These are phyloP conservation scores for Fragaria iinumae DNA, from an alignment of 306 rosid genomes.

Conservation along the genomic window DNA sequence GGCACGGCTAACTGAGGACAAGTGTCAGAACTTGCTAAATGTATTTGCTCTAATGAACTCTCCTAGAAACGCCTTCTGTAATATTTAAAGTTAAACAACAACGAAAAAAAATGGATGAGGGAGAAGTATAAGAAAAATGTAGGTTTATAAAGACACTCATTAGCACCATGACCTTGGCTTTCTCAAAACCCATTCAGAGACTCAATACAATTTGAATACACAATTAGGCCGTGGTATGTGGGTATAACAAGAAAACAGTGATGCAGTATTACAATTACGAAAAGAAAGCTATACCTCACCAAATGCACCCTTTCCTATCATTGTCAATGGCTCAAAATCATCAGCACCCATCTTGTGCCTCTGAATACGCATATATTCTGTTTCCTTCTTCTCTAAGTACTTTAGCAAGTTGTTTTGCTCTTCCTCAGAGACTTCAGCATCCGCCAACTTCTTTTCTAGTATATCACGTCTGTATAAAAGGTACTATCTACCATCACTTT, in stretches of 20 bases:
- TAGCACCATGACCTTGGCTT: background rate
- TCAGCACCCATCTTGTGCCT: conserved; percentile 99
- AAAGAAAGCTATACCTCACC: conserved; percentile 69
- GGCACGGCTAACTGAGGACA: background rate
- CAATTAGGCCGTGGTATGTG: background rate
- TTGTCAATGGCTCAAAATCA: conserved; percentile 91
- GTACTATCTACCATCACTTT: conserved; percentile 14
- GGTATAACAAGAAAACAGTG: background rate
- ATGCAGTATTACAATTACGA: background rate
- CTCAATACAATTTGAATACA: background rate
- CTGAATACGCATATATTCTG: conserved; percentile 98
- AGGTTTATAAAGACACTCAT: background rate
- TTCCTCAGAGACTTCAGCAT: conserved; percentile 97
- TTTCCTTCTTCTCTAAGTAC: conserved; percentile 94
- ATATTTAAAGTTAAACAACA: conserved; percentile 5
- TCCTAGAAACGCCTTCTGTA: background rate
- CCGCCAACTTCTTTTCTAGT: conserved; percentile 93
- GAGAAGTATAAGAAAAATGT: background rate
- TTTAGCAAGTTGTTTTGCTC: conserved; percentile 91
- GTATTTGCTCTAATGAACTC: background rate
- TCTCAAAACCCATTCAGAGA: background rate
- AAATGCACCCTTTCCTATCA: conserved; percentile 99
- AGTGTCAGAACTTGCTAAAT: background rate
- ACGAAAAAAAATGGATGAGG: background rate
- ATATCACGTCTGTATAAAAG: conserved; percentile 68